Base-by-base conservation (phyloP, 2,329 filamentous ascomycete genomes). In the Verticillium klebahnii region DNA sequence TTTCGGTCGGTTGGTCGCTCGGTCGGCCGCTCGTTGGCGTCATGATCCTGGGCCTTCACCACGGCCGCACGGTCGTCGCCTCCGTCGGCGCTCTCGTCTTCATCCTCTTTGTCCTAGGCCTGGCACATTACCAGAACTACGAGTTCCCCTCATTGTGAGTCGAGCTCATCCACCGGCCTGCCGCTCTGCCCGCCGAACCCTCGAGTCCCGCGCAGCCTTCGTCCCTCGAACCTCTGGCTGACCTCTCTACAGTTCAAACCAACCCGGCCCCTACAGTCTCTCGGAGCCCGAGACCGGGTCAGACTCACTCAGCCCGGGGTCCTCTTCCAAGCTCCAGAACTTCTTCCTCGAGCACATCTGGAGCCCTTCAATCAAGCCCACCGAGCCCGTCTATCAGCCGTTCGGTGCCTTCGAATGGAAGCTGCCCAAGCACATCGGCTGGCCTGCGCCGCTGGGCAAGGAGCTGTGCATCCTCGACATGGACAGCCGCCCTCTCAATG, bases 401-500 rank as follows among this genome's bases (percentile, higher is more conserved):
- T 73, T 63, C 8, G 73, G 74, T 29, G 74, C 72, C 36, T 72
- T 74, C 50, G 68, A 74, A 25, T 72, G 68, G 66, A 65, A 70
- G 9, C 69, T 76, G 8, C 65, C 69, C 7, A 67, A 63, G 3
- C n/a, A 63, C 3, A 56, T 69, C n/a, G 67, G 70, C n/a, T 78
- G 74, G 67, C 71, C 67, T 11, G 61, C 73, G 40, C 60, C 68
- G 8, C 65, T 80, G 39, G 74, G 75, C 58, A 69, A 77, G 64
- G 70, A 76, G 2, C 67, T 80, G 5, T 79, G 76, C 73, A 78
- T 80, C 64, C 76, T 80, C 64, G 78, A 80, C 61, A 69, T 80
- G 58, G 78, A 80, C 67, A 78, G 74, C 66, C 76, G 78, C 36
- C 67, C 68, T 2, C 78, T 79, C 60, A 65, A 72, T 58, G 67